Evolutionary conservation across 2,329 filamentous ascomycete genomes (phyloP), one percentile per base, ranked within the genome.

Genomic region (Scopulariopsis brevicaulis): DNA sequence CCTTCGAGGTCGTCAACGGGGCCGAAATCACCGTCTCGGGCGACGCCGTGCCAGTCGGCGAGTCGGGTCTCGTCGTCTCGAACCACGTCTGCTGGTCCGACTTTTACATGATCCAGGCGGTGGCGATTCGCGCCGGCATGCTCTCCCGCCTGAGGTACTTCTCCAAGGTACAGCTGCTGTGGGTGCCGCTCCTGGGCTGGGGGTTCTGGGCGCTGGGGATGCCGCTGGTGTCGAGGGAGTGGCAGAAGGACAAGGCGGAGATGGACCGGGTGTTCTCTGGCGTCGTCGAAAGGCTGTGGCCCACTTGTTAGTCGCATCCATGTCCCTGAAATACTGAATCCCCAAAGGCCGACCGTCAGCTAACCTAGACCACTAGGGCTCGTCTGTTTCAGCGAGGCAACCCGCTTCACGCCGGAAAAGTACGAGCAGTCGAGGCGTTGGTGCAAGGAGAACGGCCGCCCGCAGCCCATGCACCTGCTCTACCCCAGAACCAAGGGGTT

Each of bases 201-300:
- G 83, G 81, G 1, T 71, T 85, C 37, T 84, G 81, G 81, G 81
- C 78, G 3, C 82, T 85, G 74, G 80, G 81, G 2, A 84, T 85
- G 80, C 82, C 82, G 7, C 73, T 85, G 69, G 80, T 85, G 24
- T 82, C 75, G 64, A 71, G 82, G 56, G 78, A 80, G 57, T 85
- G 83, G 82, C 74, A 76, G 63, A 73, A 72, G 59, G 82, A 86
- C 66, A 73, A 75, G 64, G 67, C 66, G 18, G 81, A 85, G 68
- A 73, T 86, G 62, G 74, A 80, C 55, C 72, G 76, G 28, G 78
- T 84, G 12, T 85, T 86, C 64, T 64, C 71, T 7, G 78, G 80
- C 20, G 78, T 84, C 53, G 73, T 77, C 14, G 65, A 72, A 54
- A 72, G 71, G 59, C 72, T 72, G 54, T 82, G 78, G 75, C 81